A percentile compares a stretch with the other conserved stretches of the same genome.
Evolutionary conservation across 495 filamentous ascomycete species (phyloP).

Genomic region (Aspergillus bertholletiae): DNA sequence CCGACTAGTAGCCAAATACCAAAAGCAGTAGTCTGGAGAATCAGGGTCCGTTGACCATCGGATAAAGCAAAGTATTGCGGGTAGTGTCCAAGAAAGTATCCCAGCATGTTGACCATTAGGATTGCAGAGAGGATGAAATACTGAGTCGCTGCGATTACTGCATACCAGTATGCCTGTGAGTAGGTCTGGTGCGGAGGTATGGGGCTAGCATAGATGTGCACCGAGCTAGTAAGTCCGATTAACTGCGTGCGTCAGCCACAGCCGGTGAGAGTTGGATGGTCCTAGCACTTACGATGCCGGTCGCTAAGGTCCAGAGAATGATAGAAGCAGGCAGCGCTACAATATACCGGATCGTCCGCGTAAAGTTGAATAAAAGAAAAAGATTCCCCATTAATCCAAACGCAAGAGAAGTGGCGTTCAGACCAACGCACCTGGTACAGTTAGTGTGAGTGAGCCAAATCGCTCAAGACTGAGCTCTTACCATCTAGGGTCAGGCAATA

Average conservation of each 20-base stretch:
- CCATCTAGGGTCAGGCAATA: slow-evolving; percentile 52
- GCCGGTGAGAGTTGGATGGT: background rate
- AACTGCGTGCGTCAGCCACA: slow-evolving; percentile 38
- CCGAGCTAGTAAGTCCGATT: slow-evolving; percentile 55
- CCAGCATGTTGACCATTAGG: slow-evolving; percentile 74
- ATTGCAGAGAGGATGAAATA: slow-evolving; percentile 62
- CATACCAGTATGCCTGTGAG: slow-evolving; percentile 76
- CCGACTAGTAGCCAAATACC: slow-evolving; percentile 61
- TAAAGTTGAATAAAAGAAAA: slow-evolving; percentile 81
- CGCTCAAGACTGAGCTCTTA: slow-evolving; percentile 16
- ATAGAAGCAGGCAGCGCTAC: slow-evolving; percentile 68
- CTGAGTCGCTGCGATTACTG: slow-evolving; percentile 62
- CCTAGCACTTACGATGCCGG: slow-evolving; percentile 53
- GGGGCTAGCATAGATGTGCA: slow-evolving; percentile 60
- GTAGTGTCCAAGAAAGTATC: slow-evolving; percentile 74
- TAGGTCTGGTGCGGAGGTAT: slow-evolving; percentile 55
- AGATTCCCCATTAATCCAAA: slow-evolving; percentile 68
- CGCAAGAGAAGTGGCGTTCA: slow-evolving; percentile 65
- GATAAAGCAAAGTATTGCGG: slow-evolving; percentile 71
- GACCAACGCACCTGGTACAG: slow-evolving; percentile 36
- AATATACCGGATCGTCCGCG: slow-evolving; percentile 72
- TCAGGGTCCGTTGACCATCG: slow-evolving; percentile 66
- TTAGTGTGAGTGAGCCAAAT: slow-evolving; percentile 2
- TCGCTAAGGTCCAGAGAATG: slow-evolving; percentile 63
- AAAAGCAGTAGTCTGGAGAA: slow-evolving; percentile 61